Evolutionary conservation across 148 eudicot species (phyloP).

Genomic region (Oxyria digyna): DNA sequence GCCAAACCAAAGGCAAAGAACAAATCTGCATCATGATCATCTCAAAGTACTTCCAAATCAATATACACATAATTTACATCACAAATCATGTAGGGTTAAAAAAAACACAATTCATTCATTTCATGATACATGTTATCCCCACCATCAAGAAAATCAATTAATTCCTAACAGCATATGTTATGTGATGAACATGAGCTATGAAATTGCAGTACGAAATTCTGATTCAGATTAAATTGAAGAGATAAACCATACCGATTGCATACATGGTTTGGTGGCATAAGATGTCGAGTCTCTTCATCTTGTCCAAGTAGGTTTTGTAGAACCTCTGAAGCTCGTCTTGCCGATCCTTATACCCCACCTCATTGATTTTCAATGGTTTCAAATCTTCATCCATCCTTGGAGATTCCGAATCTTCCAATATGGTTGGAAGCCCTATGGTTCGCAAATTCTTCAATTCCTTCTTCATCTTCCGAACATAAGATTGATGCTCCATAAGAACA

Average conservation of each 20-base stretch:
- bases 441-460: slow-evolving; percentile 52
- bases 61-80: background rate
- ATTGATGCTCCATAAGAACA: slow-evolving; percentile 46
- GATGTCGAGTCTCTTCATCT: slow-evolving; percentile 74
- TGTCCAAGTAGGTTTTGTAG: slow-evolving; percentile 67
- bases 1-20: background rate
- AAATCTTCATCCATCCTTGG: slow-evolving; percentile 54
- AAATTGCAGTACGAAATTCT: background rate
- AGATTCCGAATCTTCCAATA: slow-evolving; percentile 75
- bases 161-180: background rate
- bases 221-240: background rate
- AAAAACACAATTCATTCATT: background rate
- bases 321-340: slow-evolving; percentile 64
- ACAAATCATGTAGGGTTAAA: background rate
- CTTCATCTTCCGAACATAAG: slow-evolving; percentile 60
- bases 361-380: slow-evolving; percentile 67
- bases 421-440: slow-evolving; percentile 59
- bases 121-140: background rate
- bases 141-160: background rate
- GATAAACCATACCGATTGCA: slow-evolving; percentile 57
- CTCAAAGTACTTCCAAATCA: background rate
- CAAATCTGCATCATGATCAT: background rate
- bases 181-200: background rate
- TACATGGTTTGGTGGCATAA: slow-evolving; percentile 78
- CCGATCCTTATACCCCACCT: slow-evolving; percentile 50